Base-by-base conservation (phyloP, 495 filamentous ascomycete species). In the Penicillium longicatenatum region DNA sequence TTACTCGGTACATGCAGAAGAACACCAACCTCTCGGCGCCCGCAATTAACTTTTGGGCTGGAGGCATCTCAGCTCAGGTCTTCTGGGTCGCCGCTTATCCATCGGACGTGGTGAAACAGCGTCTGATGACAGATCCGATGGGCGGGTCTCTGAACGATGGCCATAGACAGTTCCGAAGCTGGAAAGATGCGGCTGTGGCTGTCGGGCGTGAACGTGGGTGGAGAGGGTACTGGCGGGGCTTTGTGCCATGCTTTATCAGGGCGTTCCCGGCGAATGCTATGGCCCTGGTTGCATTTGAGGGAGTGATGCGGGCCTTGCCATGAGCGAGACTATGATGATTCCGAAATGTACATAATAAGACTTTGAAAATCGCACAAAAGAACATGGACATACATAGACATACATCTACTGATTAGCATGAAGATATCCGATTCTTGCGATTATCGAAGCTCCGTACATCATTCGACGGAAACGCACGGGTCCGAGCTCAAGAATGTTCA, bases 221-320 rank as follows among this genome's bases (percentile, higher is more conserved):
- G 70, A 87, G 70, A 64, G 93, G 92, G 3, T 97, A 91, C 71
- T 98, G 92, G 92, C 81, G 93, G 44, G 94, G 94, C 2, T 98
- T 98, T 66, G 55, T 93, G 60, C 94, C 94, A 0, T 97, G 93
- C 69, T 95, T 97, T 70, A 69, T 97, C 55, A 81, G 94, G 66
- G 94, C 94, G 12, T 98, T 98, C 72, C 94, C 94, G 46, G 94
- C 94, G 49, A 98, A 98, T 78, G 93, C 93, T 1, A 87, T 93
- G 84, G 93, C 93, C 10, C 68, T 98, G 70, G 84, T 96, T 55
- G 93, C 89, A 35, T 97, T 96, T 79, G 93, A 98, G 73, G 90
- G 85, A 9, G 91, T 89, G 52, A 95, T 97, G 92, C 83, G 93
- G 63, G 75, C 77, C 47, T 75, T 97, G 70, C 88, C 89, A 17